Conservation (phyloP, 306 rosid genomes). For the Astragalus glycyphyllos region DNA sequence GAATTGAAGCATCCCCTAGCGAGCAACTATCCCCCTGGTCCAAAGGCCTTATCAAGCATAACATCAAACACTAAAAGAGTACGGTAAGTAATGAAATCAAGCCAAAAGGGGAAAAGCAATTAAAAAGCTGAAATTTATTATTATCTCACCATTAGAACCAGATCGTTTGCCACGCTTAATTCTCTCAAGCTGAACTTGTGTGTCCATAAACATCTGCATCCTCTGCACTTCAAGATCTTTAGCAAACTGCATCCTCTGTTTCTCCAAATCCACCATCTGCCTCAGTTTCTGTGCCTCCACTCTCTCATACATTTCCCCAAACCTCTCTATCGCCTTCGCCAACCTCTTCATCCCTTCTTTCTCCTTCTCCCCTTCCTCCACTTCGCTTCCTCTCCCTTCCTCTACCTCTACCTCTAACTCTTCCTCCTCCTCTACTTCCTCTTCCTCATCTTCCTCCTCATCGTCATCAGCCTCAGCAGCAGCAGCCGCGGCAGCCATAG, state of each 20-base stretch:
- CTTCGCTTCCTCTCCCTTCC: constrained; percentile 62
- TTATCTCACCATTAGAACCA: constrained; percentile 68
- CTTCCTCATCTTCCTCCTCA: constrained; percentile 68
- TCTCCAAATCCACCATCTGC: constrained; percentile 96
- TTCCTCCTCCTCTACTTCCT: constrained; percentile 63
- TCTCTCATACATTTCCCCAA: constrained; percentile 82
- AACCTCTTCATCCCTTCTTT: constrained; percentile 74
- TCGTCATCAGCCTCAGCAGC: constrained; percentile 74
- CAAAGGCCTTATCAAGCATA: constrained; percentile 36
- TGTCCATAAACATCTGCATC: constrained; percentile 90
- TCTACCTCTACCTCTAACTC: constrained; percentile 55
- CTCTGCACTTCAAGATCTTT: constrained; percentile 90
- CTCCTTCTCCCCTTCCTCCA: constrained; percentile 60
- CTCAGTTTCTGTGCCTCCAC: constrained; percentile 85
- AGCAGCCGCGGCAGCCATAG: constrained; percentile 89
- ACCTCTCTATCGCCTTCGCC: constrained; percentile 86
- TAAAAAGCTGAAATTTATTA: neutral
- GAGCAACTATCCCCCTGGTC: constrained; percentile 27
- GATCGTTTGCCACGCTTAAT: constrained; percentile 88
- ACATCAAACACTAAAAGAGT: constrained; percentile 26
- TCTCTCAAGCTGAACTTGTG: constrained; percentile 91
- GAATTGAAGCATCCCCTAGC: constrained; percentile 34
- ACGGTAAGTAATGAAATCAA: constrained; percentile 37
- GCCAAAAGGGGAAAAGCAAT: neutral
- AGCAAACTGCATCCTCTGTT: constrained; percentile 89